Conservation (phyloP, 495 filamentous ascomycete species). For the Mycothermus thermophilus region DNA sequence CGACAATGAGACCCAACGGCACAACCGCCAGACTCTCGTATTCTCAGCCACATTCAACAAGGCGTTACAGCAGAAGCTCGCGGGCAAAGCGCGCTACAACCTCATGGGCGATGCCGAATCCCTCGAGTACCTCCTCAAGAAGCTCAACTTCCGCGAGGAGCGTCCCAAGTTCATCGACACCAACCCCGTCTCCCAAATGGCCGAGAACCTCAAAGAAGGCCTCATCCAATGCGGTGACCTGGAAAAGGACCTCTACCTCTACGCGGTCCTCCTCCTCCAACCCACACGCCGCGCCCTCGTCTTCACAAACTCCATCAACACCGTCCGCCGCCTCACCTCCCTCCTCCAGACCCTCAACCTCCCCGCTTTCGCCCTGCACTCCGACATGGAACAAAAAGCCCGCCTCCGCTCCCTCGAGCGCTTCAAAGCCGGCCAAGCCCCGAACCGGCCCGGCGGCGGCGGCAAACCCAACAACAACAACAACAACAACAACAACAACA, state of each 20-base stretch:
- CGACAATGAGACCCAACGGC: constrained; percentile 11
- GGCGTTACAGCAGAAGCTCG: constrained; percentile 75
- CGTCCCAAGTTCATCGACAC: constrained; percentile 86
- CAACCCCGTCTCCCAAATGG: constrained; percentile 78
- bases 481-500: constrained; percentile 12
- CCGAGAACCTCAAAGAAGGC: constrained; percentile 70
- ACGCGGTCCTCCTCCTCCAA: constrained; percentile 72
- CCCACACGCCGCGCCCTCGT: constrained; percentile 66
- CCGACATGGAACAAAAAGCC: constrained; percentile 93
- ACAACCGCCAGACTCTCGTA: constrained; percentile 71
- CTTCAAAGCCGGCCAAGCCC: constrained; percentile 50
- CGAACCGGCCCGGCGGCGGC: too few relatives aligned
- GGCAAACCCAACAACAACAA: constrained; percentile 12
- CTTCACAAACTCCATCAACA: constrained; percentile 91
- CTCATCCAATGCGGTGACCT: constrained; percentile 81
- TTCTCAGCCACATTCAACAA: constrained; percentile 96
- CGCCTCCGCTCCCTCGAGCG: constrained; percentile 83
- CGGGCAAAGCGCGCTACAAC: constrained; percentile 55
- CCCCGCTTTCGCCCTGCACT: constrained; percentile 68
- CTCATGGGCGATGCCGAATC: constrained; percentile 61
- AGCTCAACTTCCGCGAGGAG: constrained; percentile 69
- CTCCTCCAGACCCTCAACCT: constrained; percentile 74
- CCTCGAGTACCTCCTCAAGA: constrained; percentile 84
- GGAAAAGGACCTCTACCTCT: constrained; percentile 96
- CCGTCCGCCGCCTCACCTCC: constrained; percentile 74